Percentiles rank a stretch among this genome's conserved stretches.
These are phyloP conservation scores for Zygoascus flipseniorum DNA, from an alignment of 805 yeast species.

Conservation along the genomic window DNA sequence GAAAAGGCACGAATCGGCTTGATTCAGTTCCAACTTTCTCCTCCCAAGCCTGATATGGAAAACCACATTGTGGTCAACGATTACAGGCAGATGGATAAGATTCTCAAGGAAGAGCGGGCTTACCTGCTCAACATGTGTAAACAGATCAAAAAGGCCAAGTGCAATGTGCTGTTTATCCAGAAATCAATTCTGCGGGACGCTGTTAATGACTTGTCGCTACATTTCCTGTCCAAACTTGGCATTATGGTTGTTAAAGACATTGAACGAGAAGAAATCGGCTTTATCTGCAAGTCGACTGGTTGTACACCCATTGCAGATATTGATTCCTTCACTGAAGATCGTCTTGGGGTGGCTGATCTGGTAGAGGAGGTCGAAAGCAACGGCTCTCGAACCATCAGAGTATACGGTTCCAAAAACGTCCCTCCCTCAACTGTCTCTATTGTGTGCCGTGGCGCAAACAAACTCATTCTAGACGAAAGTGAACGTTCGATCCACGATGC, in stretches of 20 bases:
- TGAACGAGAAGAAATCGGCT: constrained; percentile 94
- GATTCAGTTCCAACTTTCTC: constrained; percentile 89
- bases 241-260: constrained; percentile 92
- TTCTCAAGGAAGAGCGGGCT: constrained; percentile 94
- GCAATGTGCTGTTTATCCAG: constrained; percentile 84
- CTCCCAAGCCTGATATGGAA: constrained; percentile 97
- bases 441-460: constrained; percentile 91
- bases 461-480: constrained; percentile 84
- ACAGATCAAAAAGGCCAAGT: constrained; percentile 92
- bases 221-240: constrained; percentile 85
- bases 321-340: constrained; percentile 86
- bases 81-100: constrained; percentile 98
- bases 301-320: constrained; percentile 96
- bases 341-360: constrained; percentile 85
- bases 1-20: constrained; percentile 90
- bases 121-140: constrained; percentile 91
- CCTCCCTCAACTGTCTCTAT: constrained; percentile 64
- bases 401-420: constrained; percentile 30
- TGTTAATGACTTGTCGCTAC: constrained; percentile 88
- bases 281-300: constrained; percentile 74
- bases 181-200: constrained; percentile 93
- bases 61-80: constrained; percentile 95
- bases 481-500: constrained; percentile 98
- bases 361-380: constrained; percentile 86
- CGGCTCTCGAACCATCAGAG: constrained; percentile 81